These are phyloP conservation scores for Backusella circina DNA, from an alignment of 192 early-diverging fungal species.

Conservation along the genomic window DNA sequence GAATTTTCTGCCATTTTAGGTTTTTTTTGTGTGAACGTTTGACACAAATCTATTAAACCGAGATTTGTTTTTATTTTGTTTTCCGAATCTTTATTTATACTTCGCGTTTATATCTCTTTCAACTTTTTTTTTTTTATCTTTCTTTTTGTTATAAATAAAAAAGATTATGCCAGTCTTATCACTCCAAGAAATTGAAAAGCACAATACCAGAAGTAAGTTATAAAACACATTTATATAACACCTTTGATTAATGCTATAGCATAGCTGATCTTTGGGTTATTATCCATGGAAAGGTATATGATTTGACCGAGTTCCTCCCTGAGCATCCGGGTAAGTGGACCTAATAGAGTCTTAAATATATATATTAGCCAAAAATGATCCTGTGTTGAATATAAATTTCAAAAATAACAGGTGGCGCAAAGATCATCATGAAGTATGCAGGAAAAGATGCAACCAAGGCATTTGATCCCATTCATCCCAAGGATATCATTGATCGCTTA, in stretches of 20 bases:
- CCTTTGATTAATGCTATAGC: not conserved
- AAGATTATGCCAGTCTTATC: not conserved
- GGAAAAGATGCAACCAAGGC: constrained; percentile 64
- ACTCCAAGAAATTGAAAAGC: constrained; percentile 30
- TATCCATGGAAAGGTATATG: constrained; percentile 62
- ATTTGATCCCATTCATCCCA: constrained; percentile 64
- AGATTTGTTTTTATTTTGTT: not conserved
- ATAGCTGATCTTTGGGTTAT: constrained; percentile 56
- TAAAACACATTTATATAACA: not conserved
- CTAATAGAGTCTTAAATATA: too few relatives aligned
- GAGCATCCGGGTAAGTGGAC: constrained; percentile 51
- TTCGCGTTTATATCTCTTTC: too few relatives aligned
- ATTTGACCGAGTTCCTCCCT: constrained; percentile 55
- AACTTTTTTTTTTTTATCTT: not conserved
- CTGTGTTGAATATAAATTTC: too few relatives aligned
- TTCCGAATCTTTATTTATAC: not conserved
- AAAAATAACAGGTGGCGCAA: constrained; percentile 31
- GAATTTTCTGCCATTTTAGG: not conserved
- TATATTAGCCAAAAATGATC: too few relatives aligned
- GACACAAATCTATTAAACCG: not conserved
- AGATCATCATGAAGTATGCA: constrained; percentile 58
- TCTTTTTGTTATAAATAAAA: not conserved
- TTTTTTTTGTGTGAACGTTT: not conserved
- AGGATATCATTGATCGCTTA: constrained; percentile 54
- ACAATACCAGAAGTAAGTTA: constrained; percentile 29